A percentile compares a stretch with the other conserved stretches of the same genome.
Conservation (phyloP, 192 early-diverging fungal species). For the Chytriomyces sp. region DNA sequence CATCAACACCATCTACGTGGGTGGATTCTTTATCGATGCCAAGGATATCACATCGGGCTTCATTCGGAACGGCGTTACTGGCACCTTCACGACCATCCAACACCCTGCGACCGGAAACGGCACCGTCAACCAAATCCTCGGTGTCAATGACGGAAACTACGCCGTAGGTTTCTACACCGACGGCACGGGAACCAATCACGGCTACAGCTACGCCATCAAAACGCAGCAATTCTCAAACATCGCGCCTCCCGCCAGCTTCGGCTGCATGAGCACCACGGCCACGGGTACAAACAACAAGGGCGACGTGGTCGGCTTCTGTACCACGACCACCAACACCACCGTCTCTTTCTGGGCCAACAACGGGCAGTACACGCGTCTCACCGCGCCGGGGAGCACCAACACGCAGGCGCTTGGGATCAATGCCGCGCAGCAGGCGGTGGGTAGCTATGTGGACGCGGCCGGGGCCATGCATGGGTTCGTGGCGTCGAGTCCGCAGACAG, state of each 20-base stretch:
- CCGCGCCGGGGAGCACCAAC: background rate
- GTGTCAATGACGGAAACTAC: background rate
- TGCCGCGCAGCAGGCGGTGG: background rate
- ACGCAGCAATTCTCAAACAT: background rate
- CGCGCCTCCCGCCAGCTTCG: background rate
- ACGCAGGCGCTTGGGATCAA: conserved; percentile 15
- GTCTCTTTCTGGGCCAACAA: background rate
- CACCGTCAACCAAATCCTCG: conserved; percentile 4
- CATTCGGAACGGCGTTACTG: background rate
- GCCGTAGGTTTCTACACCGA: conserved; percentile 19
- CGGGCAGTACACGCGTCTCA: background rate
- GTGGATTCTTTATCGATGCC: background rate
- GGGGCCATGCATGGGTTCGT: conserved; percentile 2
- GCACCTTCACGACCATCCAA: background rate
- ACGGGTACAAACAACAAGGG: background rate
- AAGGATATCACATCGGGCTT: background rate
- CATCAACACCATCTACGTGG: background rate
- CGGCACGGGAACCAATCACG: conserved; percentile 6
- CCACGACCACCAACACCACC: background rate
- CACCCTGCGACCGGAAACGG: background rate
- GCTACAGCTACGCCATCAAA: background rate
- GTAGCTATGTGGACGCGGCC: background rate
- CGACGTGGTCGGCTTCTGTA: conserved; percentile 9
- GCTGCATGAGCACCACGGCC: conserved; percentile 1
- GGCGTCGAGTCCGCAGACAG: background rate